A percentile compares a stretch with the other conserved stretches of the same genome.
phyloP scores from a whole-genome alignment of 2,329 filamentous ascomycete genomes.

The Tolypocladium amazonense region DNA sequence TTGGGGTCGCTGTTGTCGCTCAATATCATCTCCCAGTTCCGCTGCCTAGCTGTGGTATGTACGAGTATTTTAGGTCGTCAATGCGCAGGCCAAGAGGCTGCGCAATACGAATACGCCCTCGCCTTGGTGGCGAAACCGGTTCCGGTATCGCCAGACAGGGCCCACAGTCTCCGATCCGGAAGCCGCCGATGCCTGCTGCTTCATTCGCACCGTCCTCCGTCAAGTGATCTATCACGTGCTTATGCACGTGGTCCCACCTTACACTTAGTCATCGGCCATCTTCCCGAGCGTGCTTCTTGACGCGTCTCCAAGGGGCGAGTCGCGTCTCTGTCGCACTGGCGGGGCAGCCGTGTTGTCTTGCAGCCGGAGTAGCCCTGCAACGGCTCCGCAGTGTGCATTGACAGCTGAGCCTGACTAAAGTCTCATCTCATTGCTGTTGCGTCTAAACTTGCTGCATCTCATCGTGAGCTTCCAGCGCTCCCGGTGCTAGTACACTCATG shows the following conservation, averaged over 20 bases:
- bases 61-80: too few species aligned
- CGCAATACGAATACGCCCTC: too few species aligned
- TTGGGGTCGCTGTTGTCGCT: background rate
- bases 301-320: background rate
- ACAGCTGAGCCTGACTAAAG: background rate
- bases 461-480: background rate
- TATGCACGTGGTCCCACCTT: rapidly evolving
- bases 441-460: background rate
- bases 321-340: background rate
- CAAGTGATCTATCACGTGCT: background rate
- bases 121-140: background rate
- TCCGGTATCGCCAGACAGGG: background rate
- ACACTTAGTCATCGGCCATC: background rate
- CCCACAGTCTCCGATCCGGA: background rate
- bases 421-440: background rate
- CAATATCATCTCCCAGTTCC: background rate
- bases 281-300: background rate
- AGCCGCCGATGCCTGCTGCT: background rate
- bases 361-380: background rate
- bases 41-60: too few species aligned
- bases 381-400: background rate
- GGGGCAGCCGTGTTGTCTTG: background rate
- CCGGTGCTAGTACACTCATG: background rate
- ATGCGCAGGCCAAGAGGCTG: background rate
- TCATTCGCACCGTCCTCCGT: too few species aligned